Base-by-base conservation (phyloP, 106 monocot genomes). In the Narthecium ossifragum region DNA sequence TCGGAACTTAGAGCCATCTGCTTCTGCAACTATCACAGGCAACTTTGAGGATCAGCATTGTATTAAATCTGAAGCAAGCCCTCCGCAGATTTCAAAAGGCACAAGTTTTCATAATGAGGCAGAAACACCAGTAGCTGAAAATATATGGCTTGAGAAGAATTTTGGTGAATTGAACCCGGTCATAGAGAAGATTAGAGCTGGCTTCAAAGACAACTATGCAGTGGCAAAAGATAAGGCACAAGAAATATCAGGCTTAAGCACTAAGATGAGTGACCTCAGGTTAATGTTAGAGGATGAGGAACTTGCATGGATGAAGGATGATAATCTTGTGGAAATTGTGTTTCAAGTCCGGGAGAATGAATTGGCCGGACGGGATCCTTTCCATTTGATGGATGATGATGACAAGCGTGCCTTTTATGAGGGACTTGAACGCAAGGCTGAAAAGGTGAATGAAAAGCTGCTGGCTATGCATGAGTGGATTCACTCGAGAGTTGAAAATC, bases 261-360 rank as follows among this genome's bases (percentile, higher is more conserved):
- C 62, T 45, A 58, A 70, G 28, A 51, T 85, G 40, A 73, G 63
- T 70, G 78, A 85, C 63, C 63, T 85, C 34, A 63, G 65, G n/a
- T 71, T 67, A 57, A 15, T 41, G 11, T 52, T 29, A 36, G 63
- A 58, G 31, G 64, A 79, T 61, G 85, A 78, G 17, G 81, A 85
- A 70, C 67, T 85, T 70, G 85, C 81, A 73, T 90, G 90, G 85
- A 90, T 85, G 90, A 79, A 73, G 54, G 81, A 90, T 79, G 82
- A 81, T 20, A 73, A 67, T 29, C 90, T 90, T 64, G 57, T 65
- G 28, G 75, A 85, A 28, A 90, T 85, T 76, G 90, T 90, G 26
- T 68, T 90, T 57, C 63, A 76, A 85, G 90, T 90, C 6, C 69
- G 76, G 20, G 85, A 85, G 23, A 90, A 90, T 71, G 90, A 90